phyloP scores from a whole-genome alignment of 306 rosid species.

The Vachellia pachyceras region DNA sequence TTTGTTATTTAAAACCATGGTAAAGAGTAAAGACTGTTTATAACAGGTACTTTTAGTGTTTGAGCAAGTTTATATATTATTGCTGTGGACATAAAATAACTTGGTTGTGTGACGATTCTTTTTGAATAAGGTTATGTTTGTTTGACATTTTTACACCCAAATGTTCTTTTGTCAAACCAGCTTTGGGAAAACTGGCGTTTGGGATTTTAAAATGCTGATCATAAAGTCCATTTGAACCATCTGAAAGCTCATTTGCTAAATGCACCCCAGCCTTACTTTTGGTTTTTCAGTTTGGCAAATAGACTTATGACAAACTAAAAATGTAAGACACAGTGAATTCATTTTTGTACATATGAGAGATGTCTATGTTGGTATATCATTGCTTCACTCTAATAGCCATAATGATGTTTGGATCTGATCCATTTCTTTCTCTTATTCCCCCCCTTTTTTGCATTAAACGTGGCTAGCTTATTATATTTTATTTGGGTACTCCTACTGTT shows the following conservation, averaged over 20 bases:
- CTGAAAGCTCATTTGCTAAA: not conserved
- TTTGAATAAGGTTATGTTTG: not conserved
- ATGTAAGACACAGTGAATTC: not conserved
- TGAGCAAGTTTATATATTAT: slow-evolving; percentile 13
- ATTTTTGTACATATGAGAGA: not conserved
- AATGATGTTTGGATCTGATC: slow-evolving; percentile 10
- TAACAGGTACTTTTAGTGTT: not conserved
- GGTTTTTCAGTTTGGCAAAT: not conserved
- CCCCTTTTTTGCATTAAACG: not conserved
- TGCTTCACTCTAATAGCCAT: not conserved
- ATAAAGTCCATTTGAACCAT: too few species aligned
- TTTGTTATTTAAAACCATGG: not conserved
- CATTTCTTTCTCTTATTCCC: not conserved
- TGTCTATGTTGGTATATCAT: not conserved
- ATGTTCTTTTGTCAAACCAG: not conserved
- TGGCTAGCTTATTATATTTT: not conserved
- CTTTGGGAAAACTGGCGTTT: too few species aligned
- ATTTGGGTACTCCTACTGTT: slow-evolving; percentile 6
- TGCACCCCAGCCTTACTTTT: not conserved
- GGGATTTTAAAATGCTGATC: too few species aligned
- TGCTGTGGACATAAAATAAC: not conserved
- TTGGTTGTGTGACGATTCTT: not conserved
- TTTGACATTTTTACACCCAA: not conserved
- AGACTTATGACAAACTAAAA: not conserved
- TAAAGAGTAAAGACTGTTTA: slow-evolving; percentile 2